phyloP scores from a whole-genome alignment of 169 alveolate genomes.

The Condylostoma magnum region DNA sequence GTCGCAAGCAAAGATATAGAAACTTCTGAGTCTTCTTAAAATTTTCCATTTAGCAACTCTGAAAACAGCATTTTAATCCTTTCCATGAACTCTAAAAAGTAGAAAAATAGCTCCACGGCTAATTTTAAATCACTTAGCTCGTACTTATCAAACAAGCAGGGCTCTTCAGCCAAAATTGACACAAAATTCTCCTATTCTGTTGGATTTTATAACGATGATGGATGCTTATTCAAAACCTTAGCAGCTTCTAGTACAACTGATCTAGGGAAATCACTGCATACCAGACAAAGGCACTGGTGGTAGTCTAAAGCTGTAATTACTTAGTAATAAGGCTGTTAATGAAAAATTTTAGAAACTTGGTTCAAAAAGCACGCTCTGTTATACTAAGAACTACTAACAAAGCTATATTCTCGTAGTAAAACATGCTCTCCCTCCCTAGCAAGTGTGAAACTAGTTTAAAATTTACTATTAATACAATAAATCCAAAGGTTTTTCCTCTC shows the following conservation, averaged over 20 bases:
- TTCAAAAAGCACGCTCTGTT: constrained; percentile 55
- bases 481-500: constrained; percentile 62
- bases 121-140: constrained; percentile 41
- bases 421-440: constrained; percentile 66
- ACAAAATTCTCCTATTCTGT: not conserved
- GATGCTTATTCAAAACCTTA: constrained; percentile 32
- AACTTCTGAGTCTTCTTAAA: constrained; percentile 21
- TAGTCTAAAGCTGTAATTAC: constrained; percentile 60
- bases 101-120: constrained; percentile 42
- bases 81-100: constrained; percentile 55
- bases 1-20: constrained; percentile 29
- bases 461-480: constrained; percentile 49
- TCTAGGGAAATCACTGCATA: constrained; percentile 65
- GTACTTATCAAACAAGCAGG: constrained; percentile 45
- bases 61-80: constrained; percentile 35
- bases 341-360: constrained; percentile 53
- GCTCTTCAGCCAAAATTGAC: constrained; percentile 25
- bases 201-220: not conserved
- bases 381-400: constrained; percentile 52
- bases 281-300: constrained; percentile 54
- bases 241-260: constrained; percentile 45
- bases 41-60: constrained; percentile 30
- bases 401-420: constrained; percentile 52
- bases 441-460: constrained; percentile 32
- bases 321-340: constrained; percentile 53